Conservation (phyloP, 1,284 basidiomycete genomes). For the Ustilago tritici region DNA sequence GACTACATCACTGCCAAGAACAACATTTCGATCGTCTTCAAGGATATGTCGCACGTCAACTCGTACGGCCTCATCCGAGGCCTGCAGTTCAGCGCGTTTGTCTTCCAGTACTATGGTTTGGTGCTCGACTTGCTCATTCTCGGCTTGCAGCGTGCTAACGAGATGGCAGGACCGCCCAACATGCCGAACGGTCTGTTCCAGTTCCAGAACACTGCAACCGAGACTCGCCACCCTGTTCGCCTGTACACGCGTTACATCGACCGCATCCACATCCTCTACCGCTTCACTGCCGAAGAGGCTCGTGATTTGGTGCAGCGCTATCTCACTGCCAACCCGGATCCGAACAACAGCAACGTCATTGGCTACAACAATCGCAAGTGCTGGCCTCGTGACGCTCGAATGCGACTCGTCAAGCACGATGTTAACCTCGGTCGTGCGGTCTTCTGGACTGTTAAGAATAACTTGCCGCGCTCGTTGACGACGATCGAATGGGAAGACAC, state of each 20-base stretch:
- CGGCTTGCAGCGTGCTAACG: constrained; percentile 67
- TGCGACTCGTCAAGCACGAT: constrained; percentile 99
- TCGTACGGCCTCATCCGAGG: constrained; percentile 69
- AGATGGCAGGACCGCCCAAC: constrained; percentile 68
- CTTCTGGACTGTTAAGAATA: constrained; percentile 99
- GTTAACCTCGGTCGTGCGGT: constrained; percentile 98
- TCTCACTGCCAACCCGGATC: constrained; percentile 95
- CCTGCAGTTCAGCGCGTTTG: constrained; percentile 68
- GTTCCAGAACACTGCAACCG: constrained; percentile 63
- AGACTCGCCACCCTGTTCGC: constrained; percentile 67
- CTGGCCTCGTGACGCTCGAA: constrained; percentile 98
- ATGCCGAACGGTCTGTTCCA: constrained; percentile 69
- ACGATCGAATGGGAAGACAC: constrained; percentile 89
- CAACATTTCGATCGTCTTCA: constrained; percentile 69
- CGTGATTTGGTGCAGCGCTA: constrained; percentile 98
- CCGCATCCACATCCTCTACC: constrained; percentile 80
- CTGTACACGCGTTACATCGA: constrained; percentile 69
- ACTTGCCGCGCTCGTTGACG: constrained; percentile 91
- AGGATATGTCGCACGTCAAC: constrained; percentile 70
- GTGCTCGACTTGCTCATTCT: constrained; percentile 68
- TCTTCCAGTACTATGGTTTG: constrained; percentile 70
- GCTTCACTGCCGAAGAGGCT: constrained; percentile 97
- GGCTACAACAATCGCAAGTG: constrained; percentile 99
- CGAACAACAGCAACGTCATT: constrained; percentile 98
- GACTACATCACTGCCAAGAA: constrained; percentile 70